Percentiles rank a stretch among this genome's conserved stretches.
phyloP scores from a whole-genome alignment of 345 rosid species.

The Zanthoxylum bungeanum region DNA sequence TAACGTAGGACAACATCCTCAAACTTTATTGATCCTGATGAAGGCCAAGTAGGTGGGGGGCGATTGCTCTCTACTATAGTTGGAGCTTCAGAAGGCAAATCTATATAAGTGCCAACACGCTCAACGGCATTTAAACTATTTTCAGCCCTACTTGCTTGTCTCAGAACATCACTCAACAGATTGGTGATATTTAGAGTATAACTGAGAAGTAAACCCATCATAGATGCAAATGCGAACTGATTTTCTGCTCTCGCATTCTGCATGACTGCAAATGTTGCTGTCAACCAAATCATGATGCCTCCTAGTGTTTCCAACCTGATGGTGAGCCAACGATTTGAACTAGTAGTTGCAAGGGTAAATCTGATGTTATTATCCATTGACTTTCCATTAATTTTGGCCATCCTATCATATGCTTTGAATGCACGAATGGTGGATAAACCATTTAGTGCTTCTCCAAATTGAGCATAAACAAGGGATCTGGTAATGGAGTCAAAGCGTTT shows the following conservation, averaged over 20 bases:
- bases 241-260: constrained; percentile 63
- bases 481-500: constrained; percentile 89
- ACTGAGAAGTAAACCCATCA: constrained; percentile 94
- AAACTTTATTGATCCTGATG: constrained; percentile 67
- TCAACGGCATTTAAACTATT: constrained; percentile 95
- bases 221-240: constrained; percentile 68
- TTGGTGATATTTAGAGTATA: constrained; percentile 79
- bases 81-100: constrained; percentile 88
- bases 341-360: constrained; percentile 75
- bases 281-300: constrained; percentile 92
- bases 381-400: constrained; percentile 73
- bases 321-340: constrained; percentile 84
- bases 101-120: constrained; percentile 81
- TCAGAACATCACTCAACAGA: constrained; percentile 71
- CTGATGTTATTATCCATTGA: constrained; percentile 92
- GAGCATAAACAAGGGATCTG: constrained; percentile 90
- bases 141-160: constrained; percentile 92
- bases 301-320: constrained; percentile 85
- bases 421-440: constrained; percentile 89
- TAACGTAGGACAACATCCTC: constrained; percentile 83
- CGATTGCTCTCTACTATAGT: constrained; percentile 56
- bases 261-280: constrained; percentile 84
- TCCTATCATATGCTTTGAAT: constrained; percentile 81
- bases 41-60: constrained; percentile 85
- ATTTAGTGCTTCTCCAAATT: constrained; percentile 91